Evolutionary conservation across 225 moss, liverwort and hornwort species (phyloP), one percentile per base, ranked within the genome.

Genomic region (Takakia lepidozioides): DNA sequence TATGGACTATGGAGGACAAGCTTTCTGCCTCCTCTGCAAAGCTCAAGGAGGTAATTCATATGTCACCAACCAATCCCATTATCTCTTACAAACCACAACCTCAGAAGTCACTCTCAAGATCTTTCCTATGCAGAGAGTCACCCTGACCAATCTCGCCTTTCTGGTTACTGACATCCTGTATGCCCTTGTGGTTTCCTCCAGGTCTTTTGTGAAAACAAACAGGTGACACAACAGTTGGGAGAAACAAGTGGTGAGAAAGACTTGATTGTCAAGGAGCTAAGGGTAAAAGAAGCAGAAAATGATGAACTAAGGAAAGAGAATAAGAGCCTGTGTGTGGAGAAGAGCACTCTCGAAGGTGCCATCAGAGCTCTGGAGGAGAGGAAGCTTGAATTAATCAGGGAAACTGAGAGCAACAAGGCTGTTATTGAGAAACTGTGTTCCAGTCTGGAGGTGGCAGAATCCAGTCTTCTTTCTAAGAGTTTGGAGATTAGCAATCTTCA

Each of bases 381-480:
- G 38, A 64, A 83, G 42, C 58, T 54, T 3, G 58, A 47, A 20
- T 57, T 81, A 25, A 25, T 69, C 29, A 67, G 62, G 55, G 80
- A 92, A 36, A 70, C 82, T 20, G 75, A 80, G 57, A 65, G 49
- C 46, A 79, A 63, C 29, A 75, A 62, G 56, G 59, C 11, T 43
- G 50, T 69, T 18, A 78, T 83, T 30, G 63, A 69, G 22, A 35
- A 62, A 38, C 63, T 92, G 19, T 71, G 69, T 20, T 52, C 63
- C 9, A 74, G 63, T 56, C 62, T 70, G 47, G 84, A 80, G 62
- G 49, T 72, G 29, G 79, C 68, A 44, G 76, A 84, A 71, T 68
- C 35, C 37, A 66, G 41, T 49, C 42, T 70, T 52, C 58, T 50
- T 19, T 56, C 44, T 10, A 62, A 43, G 25, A 29, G 38, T 50